These are phyloP conservation scores for Aspergillus costaricaensis DNA, from an alignment of 2,329 filamentous ascomycete species.

Conservation along the genomic window DNA sequence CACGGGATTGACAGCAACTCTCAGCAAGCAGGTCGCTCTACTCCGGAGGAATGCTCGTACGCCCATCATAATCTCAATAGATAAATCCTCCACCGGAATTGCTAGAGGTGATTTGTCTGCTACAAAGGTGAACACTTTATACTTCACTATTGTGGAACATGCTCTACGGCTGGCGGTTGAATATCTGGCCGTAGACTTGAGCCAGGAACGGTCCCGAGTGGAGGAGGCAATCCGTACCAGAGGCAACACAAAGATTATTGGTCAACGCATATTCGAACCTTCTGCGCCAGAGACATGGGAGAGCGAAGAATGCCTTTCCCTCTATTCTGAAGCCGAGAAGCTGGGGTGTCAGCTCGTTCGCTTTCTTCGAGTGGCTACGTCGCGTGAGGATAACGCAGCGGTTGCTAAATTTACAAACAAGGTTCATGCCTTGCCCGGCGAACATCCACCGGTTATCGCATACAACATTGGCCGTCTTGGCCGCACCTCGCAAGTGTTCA, in stretches of 20 bases:
- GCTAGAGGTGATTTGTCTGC: slow-evolving; percentile 13
- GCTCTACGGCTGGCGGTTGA: slow-evolving; percentile 44
- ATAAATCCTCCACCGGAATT: slow-evolving; percentile 32
- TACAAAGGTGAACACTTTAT: slow-evolving; percentile 21
- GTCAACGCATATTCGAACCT: slow-evolving; percentile 37
- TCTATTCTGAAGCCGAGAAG: slow-evolving; percentile 39
- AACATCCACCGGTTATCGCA: slow-evolving; percentile 40
- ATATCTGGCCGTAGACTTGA: slow-evolving; percentile 42
- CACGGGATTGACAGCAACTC: slow-evolving; percentile 49
- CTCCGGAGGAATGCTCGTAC: slow-evolving; percentile 59
- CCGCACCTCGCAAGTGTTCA: slow-evolving; percentile 48
- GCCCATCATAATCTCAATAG: slow-evolving; percentile 61
- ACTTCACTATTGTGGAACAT: slow-evolving; percentile 42
- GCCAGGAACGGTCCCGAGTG: slow-evolving; percentile 31
- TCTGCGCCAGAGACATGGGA: slow-evolving; percentile 36
- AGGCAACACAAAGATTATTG: slow-evolving; percentile 46
- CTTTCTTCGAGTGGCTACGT: slow-evolving; percentile 37
- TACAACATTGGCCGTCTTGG: slow-evolving; percentile 45
- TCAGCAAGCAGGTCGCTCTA: slow-evolving; percentile 59
- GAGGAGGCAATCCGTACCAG: slow-evolving; percentile 33
- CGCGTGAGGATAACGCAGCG: slow-evolving; percentile 41
- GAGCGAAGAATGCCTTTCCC: slow-evolving; percentile 34
- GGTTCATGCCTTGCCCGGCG: slow-evolving; percentile 33
- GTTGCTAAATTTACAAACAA: slow-evolving; percentile 41
- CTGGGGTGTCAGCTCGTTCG: slow-evolving; percentile 44